A percentile compares a stretch with the other conserved stretches of the same genome.
phyloP scores from a whole-genome alignment of 2,329 filamentous ascomycete species.

The Seiridium unicorne region DNA sequence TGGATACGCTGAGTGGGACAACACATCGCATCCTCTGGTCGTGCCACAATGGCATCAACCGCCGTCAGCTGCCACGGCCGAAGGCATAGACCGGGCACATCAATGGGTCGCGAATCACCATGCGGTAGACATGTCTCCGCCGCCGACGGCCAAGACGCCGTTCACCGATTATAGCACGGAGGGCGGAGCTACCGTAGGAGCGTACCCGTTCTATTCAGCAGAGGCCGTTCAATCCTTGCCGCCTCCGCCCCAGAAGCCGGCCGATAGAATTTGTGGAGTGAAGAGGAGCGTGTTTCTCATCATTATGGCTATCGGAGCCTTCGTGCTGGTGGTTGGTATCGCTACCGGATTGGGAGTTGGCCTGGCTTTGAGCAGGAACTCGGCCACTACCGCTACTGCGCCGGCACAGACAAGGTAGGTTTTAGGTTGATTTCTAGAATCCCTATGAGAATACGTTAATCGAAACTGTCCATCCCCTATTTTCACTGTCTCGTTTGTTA shows the following conservation, averaged over 20 bases:
- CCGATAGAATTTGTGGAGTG: constrained; percentile 25
- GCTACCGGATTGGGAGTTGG: constrained; percentile 31
- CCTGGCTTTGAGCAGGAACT: constrained; percentile 18
- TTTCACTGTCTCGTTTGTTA: background rate
- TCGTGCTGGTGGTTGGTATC: constrained; percentile 26
- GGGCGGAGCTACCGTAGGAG: constrained; percentile 2
- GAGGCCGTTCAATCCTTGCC: background rate
- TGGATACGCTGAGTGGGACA: background rate
- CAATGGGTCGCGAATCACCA: constrained; percentile 17
- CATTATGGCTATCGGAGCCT: constrained; percentile 24
- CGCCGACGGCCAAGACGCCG: constrained; percentile 14
- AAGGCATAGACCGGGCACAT: constrained; percentile 14
- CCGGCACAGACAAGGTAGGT: constrained; percentile 9
- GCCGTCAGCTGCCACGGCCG: background rate
- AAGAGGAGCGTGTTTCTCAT: constrained; percentile 25
- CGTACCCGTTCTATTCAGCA: constrained; percentile 2
- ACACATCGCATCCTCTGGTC: background rate
- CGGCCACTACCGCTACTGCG: background rate
- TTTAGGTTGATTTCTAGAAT: background rate
- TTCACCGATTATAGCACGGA: constrained; percentile 12
- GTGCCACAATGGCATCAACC: constrained; percentile 2
- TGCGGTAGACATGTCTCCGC: constrained; percentile 11
- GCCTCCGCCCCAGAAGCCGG: background rate
- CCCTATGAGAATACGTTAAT: too few relatives aligned
- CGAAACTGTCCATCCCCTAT: background rate